A percentile compares a stretch with the other conserved stretches of the same genome.
Evolutionary conservation across 805 yeast species (phyloP).

Genomic region (Pichia insulana): DNA sequence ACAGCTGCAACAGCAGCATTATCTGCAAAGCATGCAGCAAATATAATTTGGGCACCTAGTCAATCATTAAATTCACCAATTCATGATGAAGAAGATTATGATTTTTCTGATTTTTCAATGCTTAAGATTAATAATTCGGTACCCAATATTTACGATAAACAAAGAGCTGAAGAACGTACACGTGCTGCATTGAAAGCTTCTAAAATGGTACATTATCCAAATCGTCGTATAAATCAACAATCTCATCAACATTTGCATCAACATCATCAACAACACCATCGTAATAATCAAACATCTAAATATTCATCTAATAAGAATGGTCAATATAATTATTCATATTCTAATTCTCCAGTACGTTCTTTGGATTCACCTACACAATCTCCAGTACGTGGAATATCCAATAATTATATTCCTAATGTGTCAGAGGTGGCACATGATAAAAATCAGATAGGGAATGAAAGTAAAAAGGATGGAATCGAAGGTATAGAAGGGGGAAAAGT

Average conservation of each 20-base stretch:
- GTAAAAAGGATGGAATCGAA: constrained; percentile 3
- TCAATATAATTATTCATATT: not conserved
- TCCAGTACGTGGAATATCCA: not conserved
- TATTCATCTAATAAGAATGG: not conserved
- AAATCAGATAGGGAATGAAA: too few species aligned
- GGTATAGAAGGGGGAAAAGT: constrained; percentile 9
- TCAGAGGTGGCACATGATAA: too few species aligned
- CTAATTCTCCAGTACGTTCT: not conserved
- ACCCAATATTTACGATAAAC: constrained; percentile 12
- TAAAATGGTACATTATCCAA: constrained; percentile 23
- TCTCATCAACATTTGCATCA: too few species aligned
- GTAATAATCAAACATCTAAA: not conserved
- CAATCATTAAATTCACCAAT: constrained; percentile 16
- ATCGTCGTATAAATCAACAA: constrained; percentile 17
- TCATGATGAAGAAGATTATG: not conserved
- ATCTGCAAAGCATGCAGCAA: constrained; percentile 29
- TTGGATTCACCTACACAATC: not conserved
- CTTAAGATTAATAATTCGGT: constrained; percentile 11
- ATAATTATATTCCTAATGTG: too few species aligned
- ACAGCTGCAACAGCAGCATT: constrained; percentile 12
- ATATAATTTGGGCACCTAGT: constrained; percentile 31
- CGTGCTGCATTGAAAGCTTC: constrained; percentile 27
- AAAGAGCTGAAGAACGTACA: constrained; percentile 17
- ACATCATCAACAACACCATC: not conserved
- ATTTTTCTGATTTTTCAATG: constrained; percentile 4